Conservation (phyloP, 768 basidiomycete species). For the Suillus spraguei region DNA sequence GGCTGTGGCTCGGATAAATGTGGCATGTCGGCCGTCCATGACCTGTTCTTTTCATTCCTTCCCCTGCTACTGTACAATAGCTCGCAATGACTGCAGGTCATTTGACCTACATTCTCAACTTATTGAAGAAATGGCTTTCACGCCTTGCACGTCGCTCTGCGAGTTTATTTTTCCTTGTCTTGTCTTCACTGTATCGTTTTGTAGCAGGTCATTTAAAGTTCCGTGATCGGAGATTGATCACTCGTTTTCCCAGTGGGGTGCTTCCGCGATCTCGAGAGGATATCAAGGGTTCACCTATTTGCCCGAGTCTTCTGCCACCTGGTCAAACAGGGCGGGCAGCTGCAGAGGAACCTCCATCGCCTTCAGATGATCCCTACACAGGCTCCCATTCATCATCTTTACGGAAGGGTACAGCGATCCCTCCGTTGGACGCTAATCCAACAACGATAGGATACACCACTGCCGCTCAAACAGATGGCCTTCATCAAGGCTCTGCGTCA, state of each 20-base stretch:
- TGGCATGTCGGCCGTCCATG: neutral
- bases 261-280: neutral
- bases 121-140: conserved; percentile 8
- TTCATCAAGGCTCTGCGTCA: neutral
- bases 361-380: conserved; percentile 10
- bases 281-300: neutral
- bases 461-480: neutral
- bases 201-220: neutral
- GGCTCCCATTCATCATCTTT: neutral
- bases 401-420: conserved; percentile 2
- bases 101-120: neutral
- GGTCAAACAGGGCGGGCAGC: neutral
- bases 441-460: neutral
- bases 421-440: neutral
- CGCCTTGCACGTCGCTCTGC: conserved; percentile 8
- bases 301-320: conserved; percentile 2
- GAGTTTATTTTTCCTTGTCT: neutral
- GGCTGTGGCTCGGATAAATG: neutral
- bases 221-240: neutral
- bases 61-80: neutral
- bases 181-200: neutral
- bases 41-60: neutral
- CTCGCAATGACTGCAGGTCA: neutral
- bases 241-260: neutral
- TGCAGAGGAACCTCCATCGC: conserved; percentile 3